phyloP scores from a whole-genome alignment of 2,329 filamentous ascomycete species.

The Fusarium austroafricanum region DNA sequence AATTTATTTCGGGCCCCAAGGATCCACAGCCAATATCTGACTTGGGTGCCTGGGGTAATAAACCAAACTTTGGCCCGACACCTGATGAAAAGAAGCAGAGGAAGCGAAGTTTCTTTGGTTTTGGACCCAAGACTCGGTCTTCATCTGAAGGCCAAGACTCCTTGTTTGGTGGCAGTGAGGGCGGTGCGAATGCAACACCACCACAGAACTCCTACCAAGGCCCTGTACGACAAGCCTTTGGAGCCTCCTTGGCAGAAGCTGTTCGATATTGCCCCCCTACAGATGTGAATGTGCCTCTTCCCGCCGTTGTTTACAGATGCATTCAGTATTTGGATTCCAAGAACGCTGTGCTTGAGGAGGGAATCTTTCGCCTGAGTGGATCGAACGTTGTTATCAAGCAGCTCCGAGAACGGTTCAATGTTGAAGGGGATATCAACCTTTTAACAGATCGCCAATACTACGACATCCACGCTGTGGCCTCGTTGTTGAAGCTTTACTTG shows the following conservation, averaged over 20 bases:
- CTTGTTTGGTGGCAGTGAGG: conserved; percentile 62
- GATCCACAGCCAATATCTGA: conserved; percentile 89
- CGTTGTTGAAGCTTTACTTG: conserved; percentile 91
- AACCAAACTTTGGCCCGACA: conserved; percentile 63
- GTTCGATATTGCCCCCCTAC: conserved; percentile 81
- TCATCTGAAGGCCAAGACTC: conserved; percentile 70
- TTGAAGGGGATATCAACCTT: conserved; percentile 89
- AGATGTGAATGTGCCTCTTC: conserved; percentile 80
- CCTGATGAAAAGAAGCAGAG: conserved; percentile 81
- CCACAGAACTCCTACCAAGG: conserved; percentile 60
- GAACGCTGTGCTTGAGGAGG: conserved; percentile 86
- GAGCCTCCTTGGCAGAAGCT: conserved; percentile 85
- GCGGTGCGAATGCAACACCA: conserved; percentile 58
- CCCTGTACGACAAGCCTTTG: conserved; percentile 80
- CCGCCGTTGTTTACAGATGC: conserved; percentile 93
- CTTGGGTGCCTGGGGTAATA: conserved; percentile 87
- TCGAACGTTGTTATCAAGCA: conserved; percentile 94
- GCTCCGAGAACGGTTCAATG: conserved; percentile 92
- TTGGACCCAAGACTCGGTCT: conserved; percentile 69
- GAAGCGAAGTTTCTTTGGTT: conserved; percentile 82
- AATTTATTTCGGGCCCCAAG: conserved; percentile 83
- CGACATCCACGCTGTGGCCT: conserved; percentile 96
- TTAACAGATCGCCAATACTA: conserved; percentile 86
- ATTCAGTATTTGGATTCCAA: conserved; percentile 91
- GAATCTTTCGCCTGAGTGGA: conserved; percentile 96